phyloP scores from a whole-genome alignment of 148 eudicot genomes.

The Silene latifolia region DNA sequence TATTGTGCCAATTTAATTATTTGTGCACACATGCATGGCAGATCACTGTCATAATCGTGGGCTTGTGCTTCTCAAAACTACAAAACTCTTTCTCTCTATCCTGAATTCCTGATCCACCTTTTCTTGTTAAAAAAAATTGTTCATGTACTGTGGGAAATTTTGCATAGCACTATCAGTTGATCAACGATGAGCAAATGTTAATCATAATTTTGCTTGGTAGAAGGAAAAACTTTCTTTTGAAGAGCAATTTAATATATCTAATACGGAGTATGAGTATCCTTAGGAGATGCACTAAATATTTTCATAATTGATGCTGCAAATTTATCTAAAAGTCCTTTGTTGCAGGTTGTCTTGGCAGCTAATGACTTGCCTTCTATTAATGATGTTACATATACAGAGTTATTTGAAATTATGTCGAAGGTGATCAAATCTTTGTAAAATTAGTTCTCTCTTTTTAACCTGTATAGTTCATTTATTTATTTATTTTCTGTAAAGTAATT shows the following conservation, averaged over 20 bases:
- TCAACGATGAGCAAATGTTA: background rate
- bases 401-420: slow-evolving; percentile 75
- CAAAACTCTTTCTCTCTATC: background rate
- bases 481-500: background rate
- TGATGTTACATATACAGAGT: slow-evolving; percentile 79
- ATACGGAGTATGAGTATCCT: background rate
- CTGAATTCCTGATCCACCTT: background rate
- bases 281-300: background rate
- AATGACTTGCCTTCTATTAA: slow-evolving; percentile 96
- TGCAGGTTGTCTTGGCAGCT: slow-evolving; percentile 95
- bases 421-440: slow-evolving; percentile 30
- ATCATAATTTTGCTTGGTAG: background rate
- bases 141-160: background rate
- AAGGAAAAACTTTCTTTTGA: background rate
- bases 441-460: background rate
- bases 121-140: background rate
- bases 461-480: background rate
- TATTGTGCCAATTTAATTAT: background rate
- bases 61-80: background rate
- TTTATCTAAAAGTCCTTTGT: background rate
- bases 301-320: background rate
- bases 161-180: background rate
- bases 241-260: background rate
- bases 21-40: background rate
- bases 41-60: background rate